These are phyloP conservation scores for Dendrobium catenatum DNA, from an alignment of 106 monocot genomes.

Conservation along the genomic window DNA sequence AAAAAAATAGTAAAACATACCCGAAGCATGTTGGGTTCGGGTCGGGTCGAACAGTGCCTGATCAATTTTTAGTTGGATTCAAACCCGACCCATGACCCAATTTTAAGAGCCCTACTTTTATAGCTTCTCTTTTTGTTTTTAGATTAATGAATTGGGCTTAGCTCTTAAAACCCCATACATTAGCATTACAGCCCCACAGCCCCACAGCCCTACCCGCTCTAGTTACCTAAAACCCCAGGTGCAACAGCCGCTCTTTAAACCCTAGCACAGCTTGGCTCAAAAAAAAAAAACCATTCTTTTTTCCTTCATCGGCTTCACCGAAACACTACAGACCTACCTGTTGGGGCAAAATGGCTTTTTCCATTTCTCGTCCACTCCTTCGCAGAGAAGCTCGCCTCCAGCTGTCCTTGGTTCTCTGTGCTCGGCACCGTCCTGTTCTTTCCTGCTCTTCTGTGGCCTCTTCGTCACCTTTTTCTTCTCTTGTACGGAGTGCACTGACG, in stretches of 20 bases:
- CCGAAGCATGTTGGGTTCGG: too few species aligned
- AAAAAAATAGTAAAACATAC: too few species aligned
- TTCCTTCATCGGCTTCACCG: neutral
- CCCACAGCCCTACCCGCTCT: too few species aligned
- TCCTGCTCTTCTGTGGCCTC: conserved; percentile 8
- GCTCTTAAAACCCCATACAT: too few species aligned
- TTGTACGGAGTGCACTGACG: neutral
- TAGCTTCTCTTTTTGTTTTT: too few species aligned
- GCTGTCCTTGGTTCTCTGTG: neutral
- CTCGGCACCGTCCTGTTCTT: neutral
- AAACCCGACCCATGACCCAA: too few species aligned
- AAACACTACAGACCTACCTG: neutral
- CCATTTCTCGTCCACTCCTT: conserved; percentile 21
- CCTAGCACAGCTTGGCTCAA: neutral
- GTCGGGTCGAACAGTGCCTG: too few species aligned
- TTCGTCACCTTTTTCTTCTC: conserved; percentile 8
- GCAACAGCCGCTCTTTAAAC: neutral
- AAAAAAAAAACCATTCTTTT: neutral
- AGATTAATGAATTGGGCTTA: too few species aligned
- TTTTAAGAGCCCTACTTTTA: too few species aligned
- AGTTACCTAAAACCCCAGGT: neutral
- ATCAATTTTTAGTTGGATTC: too few species aligned
- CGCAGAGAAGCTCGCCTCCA: conserved; percentile 9
- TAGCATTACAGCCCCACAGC: too few species aligned
- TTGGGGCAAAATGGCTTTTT: conserved; percentile 8